These are phyloP conservation scores for Karstenula rhodostoma DNA, from an alignment of 2,329 filamentous ascomycete genomes.

Conservation along the genomic window DNA sequence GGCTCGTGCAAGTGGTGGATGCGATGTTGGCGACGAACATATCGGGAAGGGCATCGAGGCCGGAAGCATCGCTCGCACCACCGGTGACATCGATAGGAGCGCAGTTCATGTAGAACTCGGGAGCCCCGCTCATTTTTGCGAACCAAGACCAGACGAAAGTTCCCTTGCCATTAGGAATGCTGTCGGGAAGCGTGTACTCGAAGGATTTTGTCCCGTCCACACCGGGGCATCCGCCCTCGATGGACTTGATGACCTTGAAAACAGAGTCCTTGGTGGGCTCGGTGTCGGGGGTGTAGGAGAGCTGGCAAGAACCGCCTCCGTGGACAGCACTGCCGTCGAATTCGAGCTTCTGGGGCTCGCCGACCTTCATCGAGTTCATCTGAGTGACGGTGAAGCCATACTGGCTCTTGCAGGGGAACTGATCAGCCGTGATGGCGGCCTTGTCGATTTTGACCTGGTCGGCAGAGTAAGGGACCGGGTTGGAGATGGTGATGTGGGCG, in stretches of 20 bases:
- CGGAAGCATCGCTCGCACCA: slow-evolving; percentile 59
- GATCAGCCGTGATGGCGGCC: slow-evolving; percentile 65
- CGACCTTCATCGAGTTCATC: slow-evolving; percentile 65
- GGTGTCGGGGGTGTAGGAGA: slow-evolving; percentile 75
- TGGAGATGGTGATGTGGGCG: slow-evolving; percentile 78
- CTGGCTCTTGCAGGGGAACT: slow-evolving; percentile 76
- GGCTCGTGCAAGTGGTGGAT: slow-evolving; percentile 63
- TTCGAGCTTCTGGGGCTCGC: slow-evolving; percentile 66
- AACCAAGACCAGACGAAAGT: slow-evolving; percentile 94
- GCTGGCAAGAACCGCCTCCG: slow-evolving; percentile 89
- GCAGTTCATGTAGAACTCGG: slow-evolving; percentile 98
- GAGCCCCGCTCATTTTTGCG: slow-evolving; percentile 78
- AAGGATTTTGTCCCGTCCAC: slow-evolving; percentile 65
- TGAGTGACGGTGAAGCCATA: slow-evolving; percentile 39
- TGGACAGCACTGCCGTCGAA: slow-evolving; percentile 81
- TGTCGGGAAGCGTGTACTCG: slow-evolving; percentile 74
- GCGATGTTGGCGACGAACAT: slow-evolving; percentile 77
- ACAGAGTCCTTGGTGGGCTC: slow-evolving; percentile 62
- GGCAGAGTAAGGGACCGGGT: slow-evolving; percentile 69
- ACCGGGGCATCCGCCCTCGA: slow-evolving; percentile 84
- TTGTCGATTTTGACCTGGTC: slow-evolving; percentile 61
- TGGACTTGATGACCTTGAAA: slow-evolving; percentile 91
- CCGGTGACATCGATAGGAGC: slow-evolving; percentile 73
- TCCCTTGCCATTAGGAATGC: slow-evolving; percentile 77
- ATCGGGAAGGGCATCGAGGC: slow-evolving; percentile 70